A percentile compares a stretch with the other conserved stretches of the same genome.
These are phyloP conservation scores for Westerdykella sp. DNA, from an alignment of 2,329 filamentous ascomycete species.

Conservation along the genomic window DNA sequence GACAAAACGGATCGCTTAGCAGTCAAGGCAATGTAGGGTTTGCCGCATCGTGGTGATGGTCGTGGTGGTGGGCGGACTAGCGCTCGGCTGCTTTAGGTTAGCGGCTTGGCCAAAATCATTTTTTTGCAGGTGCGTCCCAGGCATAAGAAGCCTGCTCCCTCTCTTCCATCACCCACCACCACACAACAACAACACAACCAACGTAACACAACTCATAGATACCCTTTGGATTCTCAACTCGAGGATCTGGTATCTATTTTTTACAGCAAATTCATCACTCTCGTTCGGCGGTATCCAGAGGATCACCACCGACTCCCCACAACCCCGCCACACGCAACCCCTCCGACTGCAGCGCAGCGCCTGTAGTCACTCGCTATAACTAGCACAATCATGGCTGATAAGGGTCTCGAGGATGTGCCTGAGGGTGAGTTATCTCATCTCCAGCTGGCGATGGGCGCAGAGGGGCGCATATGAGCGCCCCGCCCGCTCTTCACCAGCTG, in stretches of 20 bases:
- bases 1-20: slow-evolving; percentile 1
- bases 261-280: slow-evolving; percentile 21
- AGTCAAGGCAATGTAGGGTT: slow-evolving; percentile 8
- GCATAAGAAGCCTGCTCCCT: slow-evolving; percentile 16
- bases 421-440: slow-evolving; percentile 62
- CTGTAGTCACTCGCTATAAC: slow-evolving; percentile 55
- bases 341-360: slow-evolving; percentile 48
- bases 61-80: background rate
- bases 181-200: slow-evolving; percentile 20
- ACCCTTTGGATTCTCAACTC: slow-evolving; percentile 40
- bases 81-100: background rate
- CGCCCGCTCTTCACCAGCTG: slow-evolving; percentile 8
- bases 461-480: slow-evolving; percentile 2
- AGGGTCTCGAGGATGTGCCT: slow-evolving; percentile 97
- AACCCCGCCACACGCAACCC: slow-evolving; percentile 35
- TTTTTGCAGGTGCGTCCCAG: slow-evolving; percentile 2
- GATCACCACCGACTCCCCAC: slow-evolving; percentile 35
- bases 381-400: slow-evolving; percentile 95
- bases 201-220: slow-evolving; percentile 33
- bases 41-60: background rate
- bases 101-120: background rate
- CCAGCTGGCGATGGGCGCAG: background rate
- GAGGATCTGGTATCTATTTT: slow-evolving; percentile 47
- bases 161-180: slow-evolving; percentile 20
- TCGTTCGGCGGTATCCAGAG: slow-evolving; percentile 37